Conservation (phyloP, 176 grass and related monocot genomes). For the Oropetium thomaeum region DNA sequence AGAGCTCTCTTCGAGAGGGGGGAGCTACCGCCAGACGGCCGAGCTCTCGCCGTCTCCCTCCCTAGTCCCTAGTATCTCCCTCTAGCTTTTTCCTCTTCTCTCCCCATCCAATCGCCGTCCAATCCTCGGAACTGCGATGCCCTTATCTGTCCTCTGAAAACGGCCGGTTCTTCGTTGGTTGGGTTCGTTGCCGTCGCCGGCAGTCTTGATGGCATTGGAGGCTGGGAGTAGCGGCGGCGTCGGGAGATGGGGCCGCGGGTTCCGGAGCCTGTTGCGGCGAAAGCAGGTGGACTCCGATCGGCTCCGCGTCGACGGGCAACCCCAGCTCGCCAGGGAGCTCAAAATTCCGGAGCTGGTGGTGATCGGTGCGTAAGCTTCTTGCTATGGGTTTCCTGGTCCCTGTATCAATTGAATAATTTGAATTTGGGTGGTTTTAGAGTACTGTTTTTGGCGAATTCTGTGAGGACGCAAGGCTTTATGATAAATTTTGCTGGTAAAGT, state of each 20-base stretch:
- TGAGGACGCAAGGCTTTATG: background rate
- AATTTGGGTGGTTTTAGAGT: background rate
- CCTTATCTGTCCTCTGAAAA: constrained; percentile 23
- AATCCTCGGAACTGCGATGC: background rate
- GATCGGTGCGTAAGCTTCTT: constrained; percentile 54
- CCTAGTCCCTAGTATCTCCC: too few relatives aligned
- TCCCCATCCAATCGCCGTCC: constrained; percentile 11
- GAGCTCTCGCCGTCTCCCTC: constrained; percentile 2
- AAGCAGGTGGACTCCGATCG: constrained; percentile 95
- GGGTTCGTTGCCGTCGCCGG: background rate
- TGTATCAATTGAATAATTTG: background rate
- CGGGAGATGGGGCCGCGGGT: constrained; percentile 23
- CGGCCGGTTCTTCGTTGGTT: background rate
- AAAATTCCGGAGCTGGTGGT: constrained; percentile 61
- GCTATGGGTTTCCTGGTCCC: background rate
- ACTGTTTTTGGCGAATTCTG: background rate
- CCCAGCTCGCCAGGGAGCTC: constrained; percentile 82
- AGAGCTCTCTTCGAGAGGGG: background rate
- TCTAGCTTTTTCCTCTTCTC: constrained; percentile 19
- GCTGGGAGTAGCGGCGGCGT: constrained; percentile 26
- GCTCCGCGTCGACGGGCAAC: constrained; percentile 42
- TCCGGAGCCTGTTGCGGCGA: constrained; percentile 66
- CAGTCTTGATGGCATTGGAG: constrained; percentile 45
- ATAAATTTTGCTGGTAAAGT: background rate
- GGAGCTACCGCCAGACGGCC: constrained; percentile 3